Base-by-base conservation (phyloP, 2,329 filamentous ascomycete species). In the Hirsutella thompsonii region DNA sequence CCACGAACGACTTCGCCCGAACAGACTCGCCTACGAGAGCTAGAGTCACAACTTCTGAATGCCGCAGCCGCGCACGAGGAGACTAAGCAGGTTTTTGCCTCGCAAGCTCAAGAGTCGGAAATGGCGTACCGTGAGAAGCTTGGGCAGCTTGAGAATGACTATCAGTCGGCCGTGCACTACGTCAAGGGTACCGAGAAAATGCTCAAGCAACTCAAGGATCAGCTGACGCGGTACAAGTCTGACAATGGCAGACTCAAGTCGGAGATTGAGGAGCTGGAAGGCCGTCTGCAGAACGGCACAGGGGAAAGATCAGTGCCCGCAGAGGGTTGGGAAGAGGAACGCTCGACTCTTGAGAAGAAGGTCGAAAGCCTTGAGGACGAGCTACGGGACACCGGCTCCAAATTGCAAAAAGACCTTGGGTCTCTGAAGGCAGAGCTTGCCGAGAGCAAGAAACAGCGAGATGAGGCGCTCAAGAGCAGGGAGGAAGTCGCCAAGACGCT, bases 111-210 rank as follows among this genome's bases (percentile, higher is more conserved):
- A 51, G 86, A 94, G 54, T 82, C 87, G n/a, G 90, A 94, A 57
- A 74, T 79, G 42, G 76, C 84, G 37, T 96, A 94, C 64, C 83
- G 89, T 46, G 89, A 95, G 58, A 95, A 95, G 61, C 72, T 98
- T 40, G 77, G 86, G 44, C 89, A 94, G 56, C 77, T 98, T 26
- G 89, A 96, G 63, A 94, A 89, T 57, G 92, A 98, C 59, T 95
- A 98, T 58, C 88, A 95, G 61, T 94, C 92, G 34, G 90, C 92
- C 14, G 89, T 96, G 38, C 92, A 95, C 61, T 98, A 98, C 55
- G 86, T 98, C 50, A 93, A 94, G 62, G 92, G 92, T 44, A 96
- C 92, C 2, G 92, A 98, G 63, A 96, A 95, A 73, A 95, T 98
- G 88, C 76, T 98, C 38, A 89, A 92, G 62, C 90, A 93, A 61